phyloP scores from a whole-genome alignment of 768 basidiomycete genomes.

The Wakefieldia striispora region DNA sequence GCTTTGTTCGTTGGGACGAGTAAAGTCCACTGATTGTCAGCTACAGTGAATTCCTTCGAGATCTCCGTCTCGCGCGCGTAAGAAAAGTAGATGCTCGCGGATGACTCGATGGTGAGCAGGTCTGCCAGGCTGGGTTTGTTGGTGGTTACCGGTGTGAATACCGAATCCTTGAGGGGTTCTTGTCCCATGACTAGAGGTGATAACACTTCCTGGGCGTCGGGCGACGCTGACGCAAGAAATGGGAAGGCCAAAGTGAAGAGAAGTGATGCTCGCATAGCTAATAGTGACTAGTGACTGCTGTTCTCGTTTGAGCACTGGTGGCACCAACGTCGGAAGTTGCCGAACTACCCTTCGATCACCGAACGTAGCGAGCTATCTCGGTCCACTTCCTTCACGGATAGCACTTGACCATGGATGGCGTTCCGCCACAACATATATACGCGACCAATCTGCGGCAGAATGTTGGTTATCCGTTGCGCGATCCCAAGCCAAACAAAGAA shows the following conservation, averaged over 20 bases:
- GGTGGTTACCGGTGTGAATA: slow-evolving; percentile 38
- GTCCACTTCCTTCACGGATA: neutral
- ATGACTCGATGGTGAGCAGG: slow-evolving; percentile 72
- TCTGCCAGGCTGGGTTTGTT: slow-evolving; percentile 64
- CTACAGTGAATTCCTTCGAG: slow-evolving; percentile 45
- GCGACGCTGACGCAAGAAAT: slow-evolving; percentile 30
- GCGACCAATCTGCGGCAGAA: slow-evolving; percentile 4
- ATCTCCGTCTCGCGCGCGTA: slow-evolving; percentile 73
- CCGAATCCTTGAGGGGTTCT: slow-evolving; percentile 5
- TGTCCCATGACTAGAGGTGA: slow-evolving; percentile 17
- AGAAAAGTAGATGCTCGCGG: slow-evolving; percentile 79
- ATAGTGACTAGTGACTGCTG: neutral
- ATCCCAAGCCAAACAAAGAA: slow-evolving; percentile 22
- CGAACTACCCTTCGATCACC: too few relatives aligned
- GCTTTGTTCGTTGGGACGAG: slow-evolving; percentile 88
- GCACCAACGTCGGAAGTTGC: slow-evolving; percentile 1
- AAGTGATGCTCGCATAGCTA: slow-evolving; percentile 15
- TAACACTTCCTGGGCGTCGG: slow-evolving; percentile 26
- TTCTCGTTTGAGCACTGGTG: too few relatives aligned
- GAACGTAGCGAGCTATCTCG: too few relatives aligned
- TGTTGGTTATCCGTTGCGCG: slow-evolving; percentile 31
- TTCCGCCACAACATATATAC: slow-evolving; percentile 1
- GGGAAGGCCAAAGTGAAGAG: slow-evolving; percentile 31
- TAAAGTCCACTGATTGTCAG: slow-evolving; percentile 45
- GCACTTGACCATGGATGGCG: neutral